Percentiles rank a stretch among this genome's conserved stretches.
These are phyloP conservation scores for Salvia sclarea DNA, from an alignment of 305 asterid genomes.

Conservation along the genomic window DNA sequence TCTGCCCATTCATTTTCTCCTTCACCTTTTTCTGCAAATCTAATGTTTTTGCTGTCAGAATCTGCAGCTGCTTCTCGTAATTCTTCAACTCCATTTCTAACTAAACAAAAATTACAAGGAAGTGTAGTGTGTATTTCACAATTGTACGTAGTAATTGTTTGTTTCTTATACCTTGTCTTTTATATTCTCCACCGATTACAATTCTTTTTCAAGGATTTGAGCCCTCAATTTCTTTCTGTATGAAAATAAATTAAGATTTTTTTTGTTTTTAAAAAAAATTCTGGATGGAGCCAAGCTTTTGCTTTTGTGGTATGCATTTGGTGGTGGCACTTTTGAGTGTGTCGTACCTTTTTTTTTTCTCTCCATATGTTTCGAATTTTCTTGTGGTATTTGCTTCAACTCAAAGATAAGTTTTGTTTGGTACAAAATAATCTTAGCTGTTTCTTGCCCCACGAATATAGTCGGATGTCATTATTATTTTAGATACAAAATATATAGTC, in stretches of 20 bases:
- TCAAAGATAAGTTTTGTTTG: conserved; percentile 41
- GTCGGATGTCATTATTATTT: too few relatives aligned
- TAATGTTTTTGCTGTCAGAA: conserved; percentile 45
- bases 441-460: conserved; percentile 36
- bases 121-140: neutral
- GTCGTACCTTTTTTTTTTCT: neutral
- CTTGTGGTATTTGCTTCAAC: conserved; percentile 35
- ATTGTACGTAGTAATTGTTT: neutral
- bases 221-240: neutral
- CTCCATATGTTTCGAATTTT: neutral
- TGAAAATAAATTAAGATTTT: too few relatives aligned
- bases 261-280: neutral
- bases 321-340: conserved; percentile 26
- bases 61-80: conserved; percentile 32
- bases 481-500: too few relatives aligned
- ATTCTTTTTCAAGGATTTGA: conserved; percentile 37
- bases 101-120: neutral
- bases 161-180: neutral
- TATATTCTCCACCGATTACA: conserved; percentile 39
- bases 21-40: conserved; percentile 42
- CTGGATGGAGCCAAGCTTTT: conserved; percentile 31
- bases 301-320: conserved; percentile 35
- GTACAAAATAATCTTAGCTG: conserved; percentile 32
- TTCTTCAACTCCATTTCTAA: conserved; percentile 36
- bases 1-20: conserved; percentile 31